Conservation (phyloP, 768 basidiomycete species). For the Leccinellum luteum region DNA sequence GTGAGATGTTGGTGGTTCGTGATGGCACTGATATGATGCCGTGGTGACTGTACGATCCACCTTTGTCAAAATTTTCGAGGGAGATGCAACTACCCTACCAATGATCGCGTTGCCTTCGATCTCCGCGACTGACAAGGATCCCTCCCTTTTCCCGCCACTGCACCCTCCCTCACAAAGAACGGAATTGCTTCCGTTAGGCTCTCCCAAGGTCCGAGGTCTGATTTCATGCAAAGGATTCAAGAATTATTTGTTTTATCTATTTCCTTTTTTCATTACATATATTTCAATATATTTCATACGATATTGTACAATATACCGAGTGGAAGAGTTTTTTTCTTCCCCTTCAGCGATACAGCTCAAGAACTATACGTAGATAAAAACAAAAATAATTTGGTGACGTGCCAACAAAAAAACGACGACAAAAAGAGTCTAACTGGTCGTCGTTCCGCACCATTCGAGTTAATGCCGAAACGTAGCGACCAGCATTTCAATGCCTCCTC, state of each 20-base stretch:
- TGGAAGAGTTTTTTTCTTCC: not conserved
- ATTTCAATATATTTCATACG: not conserved
- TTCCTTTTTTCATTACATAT: not conserved
- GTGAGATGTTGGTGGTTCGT: not conserved
- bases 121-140: slow-evolving; percentile 27
- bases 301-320: slow-evolving; percentile 12
- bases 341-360: slow-evolving; percentile 28
- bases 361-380: slow-evolving; percentile 20
- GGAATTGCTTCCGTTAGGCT: slow-evolving; percentile 30
- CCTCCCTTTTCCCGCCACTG: slow-evolving; percentile 6
- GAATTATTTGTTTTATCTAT: slow-evolving; percentile 8
- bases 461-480: not conserved
- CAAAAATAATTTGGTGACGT: slow-evolving; percentile 23
- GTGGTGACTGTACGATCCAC: not conserved
- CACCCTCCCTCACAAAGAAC: slow-evolving; percentile 2
- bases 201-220: not conserved
- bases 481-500: slow-evolving; percentile 21
- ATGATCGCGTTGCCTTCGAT: slow-evolving; percentile 19
- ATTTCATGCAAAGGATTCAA: slow-evolving; percentile 7
- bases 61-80: not conserved
- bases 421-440: slow-evolving; percentile 8
- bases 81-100: slow-evolving; percentile 6
- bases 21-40: not conserved
- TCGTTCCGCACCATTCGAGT: not conserved
- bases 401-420: slow-evolving; percentile 1